Base-by-base conservation (phyloP, 2,329 filamentous ascomycete species). In the Trichoderma harzianum region DNA sequence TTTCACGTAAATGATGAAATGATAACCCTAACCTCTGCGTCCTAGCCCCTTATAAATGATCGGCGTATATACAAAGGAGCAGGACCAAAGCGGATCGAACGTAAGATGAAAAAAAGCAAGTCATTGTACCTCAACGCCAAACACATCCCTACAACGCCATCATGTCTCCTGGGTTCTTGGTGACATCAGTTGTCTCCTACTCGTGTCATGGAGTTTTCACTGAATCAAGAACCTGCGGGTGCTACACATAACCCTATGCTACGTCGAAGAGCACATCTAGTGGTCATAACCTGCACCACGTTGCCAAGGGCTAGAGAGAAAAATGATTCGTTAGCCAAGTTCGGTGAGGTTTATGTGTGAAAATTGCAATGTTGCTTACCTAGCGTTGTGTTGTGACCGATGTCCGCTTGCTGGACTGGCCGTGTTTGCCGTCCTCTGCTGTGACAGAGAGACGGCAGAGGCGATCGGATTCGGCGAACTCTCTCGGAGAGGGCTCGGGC, bases 241-340 rank as follows among this genome's bases (percentile, higher is more conserved):
- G 30, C 43, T 30, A n/a, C 16, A 51, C 36, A 57, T 21, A 21
- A 24, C 32, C 21, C 21, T 16, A 8, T 11, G 47, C 18, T 57
- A 43, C n/a, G 36, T 36, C 21, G 62, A 24, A 53, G 47, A 61
- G 47, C 24, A 34, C 63, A 43, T 57, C 39, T 66, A 74, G 63
- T 83, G 80, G 24, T 84, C 83, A 74, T 84, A 84, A 53, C 83
- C 83, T 60, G 83, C 83, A 72, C 83, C 83, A 72, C 83, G 83
- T 75, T 84, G 83, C 83, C 83, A 84, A 30, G 83, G 83, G 75
- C 83, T 84, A 61, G 7, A n/a, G 7, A 53, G 71, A 8, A 34
- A 14, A n/a, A 69, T 30, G 0, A 43, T 16, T 12, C 76, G 39
- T 68, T 71, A 69, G 63, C n/a, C 6, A 16, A 26, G 30, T 7